Evolutionary conservation across 169 alveolate species (phyloP).

Genomic region (Perkinsus marinus): DNA sequence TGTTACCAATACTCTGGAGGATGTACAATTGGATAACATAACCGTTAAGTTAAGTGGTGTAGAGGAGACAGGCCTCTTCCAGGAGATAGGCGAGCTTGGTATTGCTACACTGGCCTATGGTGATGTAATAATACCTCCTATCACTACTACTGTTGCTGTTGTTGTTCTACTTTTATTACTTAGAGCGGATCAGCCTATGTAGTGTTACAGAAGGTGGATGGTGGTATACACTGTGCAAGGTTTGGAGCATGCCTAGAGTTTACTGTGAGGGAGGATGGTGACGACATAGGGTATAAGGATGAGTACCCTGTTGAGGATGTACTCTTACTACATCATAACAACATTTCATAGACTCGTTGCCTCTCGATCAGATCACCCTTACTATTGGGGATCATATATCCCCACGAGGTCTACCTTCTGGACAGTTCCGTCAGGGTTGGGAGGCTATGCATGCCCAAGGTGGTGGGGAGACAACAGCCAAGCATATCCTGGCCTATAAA

Average conservation of each 20-base stretch:
- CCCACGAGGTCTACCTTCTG: conserved; percentile 10
- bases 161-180: background rate
- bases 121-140: background rate
- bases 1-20: conserved; percentile 31
- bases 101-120: background rate
- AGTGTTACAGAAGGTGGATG: background rate
- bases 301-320: conserved; percentile 15
- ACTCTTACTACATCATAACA: background rate
- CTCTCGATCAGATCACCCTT: background rate
- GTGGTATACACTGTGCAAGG: background rate
- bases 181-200: background rate
- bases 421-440: conserved; percentile 14
- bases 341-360: no score
- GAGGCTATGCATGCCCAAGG: background rate
- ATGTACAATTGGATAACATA: conserved; percentile 11
- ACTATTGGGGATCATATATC: background rate
- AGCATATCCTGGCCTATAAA: conserved; percentile 3
- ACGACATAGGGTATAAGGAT: conserved; percentile 26
- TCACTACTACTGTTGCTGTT: no score
- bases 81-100: background rate
- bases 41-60: background rate
- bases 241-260: background rate
- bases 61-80: background rate
- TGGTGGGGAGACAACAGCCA: conserved; percentile 11
- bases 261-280: conserved; percentile 13